Conservation (phyloP, 257 asterid genomes). For the Handroanthus guayacan region DNA sequence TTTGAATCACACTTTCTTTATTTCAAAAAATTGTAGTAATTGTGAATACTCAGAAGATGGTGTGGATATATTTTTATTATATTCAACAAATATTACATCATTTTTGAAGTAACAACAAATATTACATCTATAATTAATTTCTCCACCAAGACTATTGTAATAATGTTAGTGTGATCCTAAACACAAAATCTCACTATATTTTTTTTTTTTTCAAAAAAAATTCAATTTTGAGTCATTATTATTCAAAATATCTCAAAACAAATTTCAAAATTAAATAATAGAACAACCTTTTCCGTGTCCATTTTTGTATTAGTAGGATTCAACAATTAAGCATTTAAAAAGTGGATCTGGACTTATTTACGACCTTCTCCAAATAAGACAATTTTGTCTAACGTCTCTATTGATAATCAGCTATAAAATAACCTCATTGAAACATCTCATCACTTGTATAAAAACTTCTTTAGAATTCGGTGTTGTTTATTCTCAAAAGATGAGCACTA, state of each 20-base stretch:
- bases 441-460: background rate
- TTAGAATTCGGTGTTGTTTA: background rate
- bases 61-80: background rate
- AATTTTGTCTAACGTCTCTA: constrained; percentile 5
- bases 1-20: background rate
- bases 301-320: constrained; percentile 1
- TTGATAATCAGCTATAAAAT: constrained; percentile 19
- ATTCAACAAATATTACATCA: background rate
- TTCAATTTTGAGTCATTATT: background rate
- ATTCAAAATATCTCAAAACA: background rate
- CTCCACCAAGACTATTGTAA: background rate
- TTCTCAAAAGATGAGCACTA: constrained; percentile 27
- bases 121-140: background rate
- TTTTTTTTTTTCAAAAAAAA: background rate
- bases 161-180: background rate
- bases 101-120: background rate
- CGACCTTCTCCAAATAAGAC: background rate
- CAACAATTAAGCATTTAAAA: background rate
- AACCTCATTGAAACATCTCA: background rate
- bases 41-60: background rate
- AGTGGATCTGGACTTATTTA: no score
- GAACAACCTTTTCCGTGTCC: background rate
- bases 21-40: background rate
- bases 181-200: constrained; percentile 10
- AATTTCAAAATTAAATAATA: background rate